Conservation (phyloP, 2,329 filamentous ascomycete species). For the Cladosporium velox region DNA sequence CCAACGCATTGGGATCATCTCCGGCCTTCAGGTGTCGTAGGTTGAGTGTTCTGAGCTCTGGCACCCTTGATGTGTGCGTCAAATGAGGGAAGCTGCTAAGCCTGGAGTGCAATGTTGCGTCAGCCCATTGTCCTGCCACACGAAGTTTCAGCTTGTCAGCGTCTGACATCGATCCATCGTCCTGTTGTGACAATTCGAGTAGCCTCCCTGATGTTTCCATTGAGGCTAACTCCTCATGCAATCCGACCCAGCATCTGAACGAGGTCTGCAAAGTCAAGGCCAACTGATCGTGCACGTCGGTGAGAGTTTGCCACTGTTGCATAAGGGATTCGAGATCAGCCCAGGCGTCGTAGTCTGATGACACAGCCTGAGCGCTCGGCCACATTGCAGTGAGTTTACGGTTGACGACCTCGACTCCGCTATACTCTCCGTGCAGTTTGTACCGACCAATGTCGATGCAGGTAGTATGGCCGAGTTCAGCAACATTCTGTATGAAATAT, state of each 20-base stretch:
- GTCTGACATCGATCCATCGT: neutral
- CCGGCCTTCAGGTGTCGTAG: neutral
- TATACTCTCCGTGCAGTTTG: slow-evolving; percentile 3
- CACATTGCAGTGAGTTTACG: slow-evolving; percentile 21
- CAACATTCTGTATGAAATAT: neutral
- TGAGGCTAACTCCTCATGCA: neutral
- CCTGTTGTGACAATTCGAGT: neutral
- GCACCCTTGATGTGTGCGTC: neutral
- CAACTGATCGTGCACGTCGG: slow-evolving; percentile 20
- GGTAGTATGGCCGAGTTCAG: neutral
- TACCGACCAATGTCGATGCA: slow-evolving; percentile 9
- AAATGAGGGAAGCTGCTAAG: neutral
- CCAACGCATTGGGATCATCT: neutral
- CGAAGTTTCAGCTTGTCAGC: neutral
- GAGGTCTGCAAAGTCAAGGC: slow-evolving; percentile 24
- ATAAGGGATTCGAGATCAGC: neutral
- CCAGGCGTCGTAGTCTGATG: slow-evolving; percentile 14
- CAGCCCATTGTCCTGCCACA: neutral
- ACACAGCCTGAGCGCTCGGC: slow-evolving; percentile 18
- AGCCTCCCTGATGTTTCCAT: neutral
- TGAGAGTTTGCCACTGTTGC: neutral
- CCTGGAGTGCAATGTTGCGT: neutral
- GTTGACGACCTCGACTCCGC: slow-evolving; percentile 17
- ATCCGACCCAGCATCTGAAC: slow-evolving; percentile 1
- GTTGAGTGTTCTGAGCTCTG: neutral